Conservation (phyloP, 305 asterid genomes). For the Rubia balearica region DNA sequence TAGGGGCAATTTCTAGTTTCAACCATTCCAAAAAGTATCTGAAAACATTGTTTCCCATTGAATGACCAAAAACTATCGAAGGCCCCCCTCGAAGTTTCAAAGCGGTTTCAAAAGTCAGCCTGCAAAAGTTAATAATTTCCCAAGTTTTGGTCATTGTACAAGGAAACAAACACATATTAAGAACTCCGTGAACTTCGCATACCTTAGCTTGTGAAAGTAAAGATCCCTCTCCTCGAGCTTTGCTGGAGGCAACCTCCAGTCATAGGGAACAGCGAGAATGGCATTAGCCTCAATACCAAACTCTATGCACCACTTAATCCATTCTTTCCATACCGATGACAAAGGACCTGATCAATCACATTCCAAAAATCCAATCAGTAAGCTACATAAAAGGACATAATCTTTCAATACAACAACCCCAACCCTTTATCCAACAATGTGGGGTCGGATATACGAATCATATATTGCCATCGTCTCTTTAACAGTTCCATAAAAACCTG, state of each 20-base stretch:
- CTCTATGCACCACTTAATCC: constrained; percentile 99
- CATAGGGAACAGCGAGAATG: constrained; percentile 88
- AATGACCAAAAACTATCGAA: constrained; percentile 89
- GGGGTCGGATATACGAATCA: too few species aligned
- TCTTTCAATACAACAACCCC: not conserved
- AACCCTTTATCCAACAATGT: too few species aligned
- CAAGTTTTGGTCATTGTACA: not conserved
- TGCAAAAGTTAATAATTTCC: constrained; percentile 29
- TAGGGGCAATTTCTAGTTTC: constrained; percentile 95
- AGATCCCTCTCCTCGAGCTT: constrained; percentile 99
- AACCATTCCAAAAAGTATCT: constrained; percentile 99
- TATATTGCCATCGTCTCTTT: too few species aligned
- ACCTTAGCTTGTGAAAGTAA: constrained; percentile 95
- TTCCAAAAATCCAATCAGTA: not conserved
- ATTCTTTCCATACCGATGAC: constrained; percentile 98
- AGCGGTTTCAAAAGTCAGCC: constrained; percentile 98
- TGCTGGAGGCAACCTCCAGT: constrained; percentile 95
- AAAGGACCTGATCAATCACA: constrained; percentile 71
- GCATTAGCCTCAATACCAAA: constrained; percentile 98
- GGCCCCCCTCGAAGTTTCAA: constrained; percentile 97
- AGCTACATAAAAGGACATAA: not conserved
- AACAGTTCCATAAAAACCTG: constrained; percentile 36
- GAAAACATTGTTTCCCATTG: constrained; percentile 94
- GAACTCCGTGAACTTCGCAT: constrained; percentile 19
- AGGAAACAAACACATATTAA: not conserved